phyloP scores from a whole-genome alignment of 805 yeast genomes.

The Clavispora santaluciae region DNA sequence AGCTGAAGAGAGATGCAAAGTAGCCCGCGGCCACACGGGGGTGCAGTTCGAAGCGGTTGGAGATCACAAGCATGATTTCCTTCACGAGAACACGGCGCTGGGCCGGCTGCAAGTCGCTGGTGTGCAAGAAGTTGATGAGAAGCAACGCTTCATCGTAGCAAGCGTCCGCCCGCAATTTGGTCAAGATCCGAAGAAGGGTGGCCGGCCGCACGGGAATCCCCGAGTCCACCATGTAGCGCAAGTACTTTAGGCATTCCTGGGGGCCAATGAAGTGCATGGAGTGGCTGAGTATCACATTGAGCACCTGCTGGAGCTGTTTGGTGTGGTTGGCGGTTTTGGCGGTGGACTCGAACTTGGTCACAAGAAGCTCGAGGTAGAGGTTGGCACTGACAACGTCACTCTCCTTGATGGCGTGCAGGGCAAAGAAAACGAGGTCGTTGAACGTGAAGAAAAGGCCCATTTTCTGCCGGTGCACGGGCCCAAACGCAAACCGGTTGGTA shows the following conservation, averaged over 20 bases:
- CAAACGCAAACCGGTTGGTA: constrained; percentile 16
- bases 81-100: constrained; percentile 21
- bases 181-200: constrained; percentile 24
- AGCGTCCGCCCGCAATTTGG: constrained; percentile 24
- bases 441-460: constrained; percentile 31
- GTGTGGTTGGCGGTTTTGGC: background rate
- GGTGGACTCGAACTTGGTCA: constrained; percentile 30
- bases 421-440: constrained; percentile 21
- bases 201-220: constrained; percentile 21
- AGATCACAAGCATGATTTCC: constrained; percentile 30
- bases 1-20: constrained; percentile 25
- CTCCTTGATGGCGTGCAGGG: constrained; percentile 18
- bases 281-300: constrained; percentile 26
- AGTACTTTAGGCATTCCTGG: constrained; percentile 25
- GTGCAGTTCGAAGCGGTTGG: constrained; percentile 23
- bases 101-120: constrained; percentile 12
- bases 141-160: constrained; percentile 31
- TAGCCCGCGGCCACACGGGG: constrained; percentile 37
- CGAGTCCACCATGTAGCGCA: constrained; percentile 28
- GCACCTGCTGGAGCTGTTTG: constrained; percentile 19
- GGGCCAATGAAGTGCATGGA: constrained; percentile 37
- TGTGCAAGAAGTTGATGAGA: constrained; percentile 28
- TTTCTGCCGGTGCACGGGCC: constrained; percentile 16
- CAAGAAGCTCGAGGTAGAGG: constrained; percentile 32
- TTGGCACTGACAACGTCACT: constrained; percentile 30